Percentiles rank a stretch among this genome's conserved stretches.
These are phyloP conservation scores for Clathrus columnatus DNA, from an alignment of 768 basidiomycete species.

Conservation along the genomic window DNA sequence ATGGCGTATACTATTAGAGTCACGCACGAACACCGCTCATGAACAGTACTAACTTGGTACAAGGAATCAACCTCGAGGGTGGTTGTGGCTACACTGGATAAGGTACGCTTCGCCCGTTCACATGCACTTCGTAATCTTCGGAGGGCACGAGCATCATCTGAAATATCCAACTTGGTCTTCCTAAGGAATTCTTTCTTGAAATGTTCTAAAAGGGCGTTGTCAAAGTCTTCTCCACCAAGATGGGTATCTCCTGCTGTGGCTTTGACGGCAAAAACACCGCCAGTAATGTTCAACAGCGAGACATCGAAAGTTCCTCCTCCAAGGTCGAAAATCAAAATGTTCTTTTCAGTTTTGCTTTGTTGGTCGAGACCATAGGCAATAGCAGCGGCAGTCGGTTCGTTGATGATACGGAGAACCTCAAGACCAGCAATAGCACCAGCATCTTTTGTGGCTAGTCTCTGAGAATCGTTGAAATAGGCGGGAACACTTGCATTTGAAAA, in stretches of 20 bases:
- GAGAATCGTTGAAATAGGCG: constrained; percentile 99
- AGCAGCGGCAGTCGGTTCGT: constrained; percentile 98
- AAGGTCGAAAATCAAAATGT: constrained; percentile 98
- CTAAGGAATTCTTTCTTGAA: constrained; percentile 99
- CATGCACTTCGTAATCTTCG: constrained; percentile 94
- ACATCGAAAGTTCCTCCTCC: constrained; percentile 99
- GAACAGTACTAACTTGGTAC: constrained; percentile 58
- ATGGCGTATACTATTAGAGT: constrained; percentile 10
- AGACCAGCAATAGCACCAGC: constrained; percentile 97
- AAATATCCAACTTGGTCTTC: constrained; percentile 95
- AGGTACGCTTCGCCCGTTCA: constrained; percentile 98
- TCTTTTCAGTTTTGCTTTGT: constrained; percentile 91
- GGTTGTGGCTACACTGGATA: constrained; percentile 97
- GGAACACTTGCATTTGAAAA: constrained; percentile 55
- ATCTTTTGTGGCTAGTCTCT: constrained; percentile 98
- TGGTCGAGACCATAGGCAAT: constrained; percentile 98
- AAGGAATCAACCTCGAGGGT: constrained; percentile 99
- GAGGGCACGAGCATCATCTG: constrained; percentile 92
- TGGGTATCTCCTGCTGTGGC: constrained; percentile 99
- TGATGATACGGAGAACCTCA: constrained; percentile 99
- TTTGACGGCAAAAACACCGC: constrained; percentile 98
- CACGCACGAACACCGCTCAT: background rate
- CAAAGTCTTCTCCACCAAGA: constrained; percentile 99
- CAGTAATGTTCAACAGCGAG: constrained; percentile 93
- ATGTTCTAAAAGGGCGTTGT: constrained; percentile 95